Evolutionary conservation across 306 rosid species (phyloP), one percentile per base, ranked within the genome.

Genomic region (Cicer yamashitae): DNA sequence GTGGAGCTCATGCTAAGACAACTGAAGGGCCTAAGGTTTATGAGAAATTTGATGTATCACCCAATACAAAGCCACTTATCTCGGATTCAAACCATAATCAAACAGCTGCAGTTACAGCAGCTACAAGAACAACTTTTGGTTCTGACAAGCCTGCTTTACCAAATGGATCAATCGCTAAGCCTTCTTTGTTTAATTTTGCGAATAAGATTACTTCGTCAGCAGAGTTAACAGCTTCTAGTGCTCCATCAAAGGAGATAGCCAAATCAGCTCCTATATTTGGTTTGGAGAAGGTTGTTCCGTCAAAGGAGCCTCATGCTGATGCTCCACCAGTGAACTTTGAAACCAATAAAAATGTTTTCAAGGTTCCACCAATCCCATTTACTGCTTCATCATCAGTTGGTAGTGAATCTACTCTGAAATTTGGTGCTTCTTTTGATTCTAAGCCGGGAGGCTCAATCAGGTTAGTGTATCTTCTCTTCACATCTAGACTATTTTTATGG

Each of bases 391-490:
- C 89, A 47, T 53, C 79, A 18, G 78, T 73, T 46, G 70, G 62
- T 50, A 63, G 57, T 37, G 89, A 78, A 74, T 76, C 87, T 52
- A 53, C 65, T 62, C 10, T 51, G 73, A 82, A 73, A 56, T 66
- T 76, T 40, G 86, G 77, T 52, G 76, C 81, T 74, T 50, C 76
- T 82, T 84, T 79, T 34, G 77, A 73, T 56, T 22, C 86, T 45
- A 83, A 78, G 66, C 76, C 77, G 6, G 93, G 76, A 83, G 82
- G 54, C 83, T 82, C 85, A 30, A 66, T 61, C 91, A 89, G 91
- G 98, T 93, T 50, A 76, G 86, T 80, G 10, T 77, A 44, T 58
- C 41, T 41, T 57, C 20, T 37, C 20, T 73, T 17, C 10, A 10
- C 10, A n/a, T 57, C 39, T 52, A 63, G 40, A 48, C 9, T 39